A percentile compares a stretch with the other conserved stretches of the same genome.
Evolutionary conservation across 345 rosid species (phyloP).

Genomic region (Hypericum perforatum): DNA sequence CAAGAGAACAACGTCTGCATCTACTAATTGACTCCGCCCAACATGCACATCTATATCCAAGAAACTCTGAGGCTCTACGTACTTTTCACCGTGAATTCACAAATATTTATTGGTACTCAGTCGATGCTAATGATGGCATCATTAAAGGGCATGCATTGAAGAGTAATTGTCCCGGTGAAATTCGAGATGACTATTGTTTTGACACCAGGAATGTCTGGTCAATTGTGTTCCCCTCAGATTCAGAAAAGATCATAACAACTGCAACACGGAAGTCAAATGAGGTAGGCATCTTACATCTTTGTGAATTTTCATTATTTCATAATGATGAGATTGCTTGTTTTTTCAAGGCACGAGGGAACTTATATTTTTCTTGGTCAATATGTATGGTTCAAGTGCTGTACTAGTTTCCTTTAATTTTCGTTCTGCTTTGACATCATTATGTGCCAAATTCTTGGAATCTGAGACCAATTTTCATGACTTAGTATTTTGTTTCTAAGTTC

Average conservation of each 20-base stretch:
- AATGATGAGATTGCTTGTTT: too few relatives aligned
- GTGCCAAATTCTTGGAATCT: too few relatives aligned
- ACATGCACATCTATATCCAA: constrained; percentile 77
- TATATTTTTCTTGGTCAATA: too few relatives aligned
- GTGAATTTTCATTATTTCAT: too few relatives aligned
- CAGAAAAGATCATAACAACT: constrained; percentile 76
- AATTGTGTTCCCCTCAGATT: constrained; percentile 71
- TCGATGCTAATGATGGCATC: constrained; percentile 53
- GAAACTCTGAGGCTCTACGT: constrained; percentile 52
- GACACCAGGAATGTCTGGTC: constrained; percentile 78
- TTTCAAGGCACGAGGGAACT: too few relatives aligned
- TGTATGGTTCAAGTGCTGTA: too few relatives aligned
- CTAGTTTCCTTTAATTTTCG: too few relatives aligned
- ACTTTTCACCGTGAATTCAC: constrained; percentile 58
- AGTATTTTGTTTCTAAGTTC: too few relatives aligned
- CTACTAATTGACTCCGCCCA: constrained; percentile 54
- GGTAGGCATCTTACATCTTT: constrained; percentile 29
- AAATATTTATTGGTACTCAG: constrained; percentile 85
- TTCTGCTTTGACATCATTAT: too few relatives aligned
- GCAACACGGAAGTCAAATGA: constrained; percentile 65
- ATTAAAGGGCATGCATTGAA: constrained; percentile 74
- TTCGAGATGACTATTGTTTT: constrained; percentile 67
- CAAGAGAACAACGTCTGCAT: constrained; percentile 84
- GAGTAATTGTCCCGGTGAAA: constrained; percentile 44
- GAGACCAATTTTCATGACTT: too few relatives aligned